Evolutionary conservation across 495 filamentous ascomycete species (phyloP).

Genomic region (Penicillium arizonense): DNA sequence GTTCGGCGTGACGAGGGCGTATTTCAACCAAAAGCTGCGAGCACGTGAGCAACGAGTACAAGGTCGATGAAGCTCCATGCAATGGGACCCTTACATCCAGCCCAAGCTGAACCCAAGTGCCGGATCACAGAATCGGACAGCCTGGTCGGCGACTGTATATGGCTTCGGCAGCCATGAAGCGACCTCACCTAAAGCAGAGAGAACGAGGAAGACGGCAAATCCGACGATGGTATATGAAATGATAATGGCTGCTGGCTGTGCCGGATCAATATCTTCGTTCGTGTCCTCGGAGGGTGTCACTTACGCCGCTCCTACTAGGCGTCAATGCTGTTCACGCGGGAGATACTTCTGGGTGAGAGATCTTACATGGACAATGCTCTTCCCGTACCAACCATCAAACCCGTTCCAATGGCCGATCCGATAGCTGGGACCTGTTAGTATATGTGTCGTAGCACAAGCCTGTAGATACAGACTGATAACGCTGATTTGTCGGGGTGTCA

Average conservation of each 20-base stretch:
- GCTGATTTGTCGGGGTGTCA: slow-evolving; percentile 67
- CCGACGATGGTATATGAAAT: slow-evolving; percentile 65
- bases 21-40: slow-evolving; percentile 57
- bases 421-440: slow-evolving; percentile 53
- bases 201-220: slow-evolving; percentile 58
- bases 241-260: slow-evolving; percentile 54
- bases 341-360: slow-evolving; percentile 22
- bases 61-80: background rate
- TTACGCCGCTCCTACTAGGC: slow-evolving; percentile 32
- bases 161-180: slow-evolving; percentile 57
- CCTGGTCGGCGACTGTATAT: slow-evolving; percentile 60
- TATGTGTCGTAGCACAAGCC: background rate
- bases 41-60: background rate
- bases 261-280: slow-evolving; percentile 4
- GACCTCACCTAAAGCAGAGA: slow-evolving; percentile 63
- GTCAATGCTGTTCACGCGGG: background rate
- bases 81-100: slow-evolving; percentile 36
- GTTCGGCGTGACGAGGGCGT: slow-evolving; percentile 75
- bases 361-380: slow-evolving; percentile 59
- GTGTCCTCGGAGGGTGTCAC: background rate
- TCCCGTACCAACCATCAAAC: slow-evolving; percentile 61
- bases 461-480: slow-evolving; percentile 55
- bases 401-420: slow-evolving; percentile 79
- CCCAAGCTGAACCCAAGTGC: slow-evolving; percentile 63
- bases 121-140: slow-evolving; percentile 59